These are phyloP conservation scores for Hericium coralloides DNA, from an alignment of 768 basidiomycete species.

Conservation along the genomic window DNA sequence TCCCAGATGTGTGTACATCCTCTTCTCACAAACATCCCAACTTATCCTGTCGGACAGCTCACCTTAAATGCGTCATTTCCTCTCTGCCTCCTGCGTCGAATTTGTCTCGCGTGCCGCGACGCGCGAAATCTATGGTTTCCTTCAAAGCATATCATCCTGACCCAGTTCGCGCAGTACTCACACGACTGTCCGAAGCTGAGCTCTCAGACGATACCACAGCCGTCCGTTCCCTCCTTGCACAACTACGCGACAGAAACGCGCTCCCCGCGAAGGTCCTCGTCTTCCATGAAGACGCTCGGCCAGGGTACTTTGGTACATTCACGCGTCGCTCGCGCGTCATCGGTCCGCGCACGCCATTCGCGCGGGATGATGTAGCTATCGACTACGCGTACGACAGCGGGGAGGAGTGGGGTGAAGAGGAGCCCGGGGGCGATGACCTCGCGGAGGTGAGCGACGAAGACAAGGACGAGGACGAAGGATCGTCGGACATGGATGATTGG, in stretches of 20 bases:
- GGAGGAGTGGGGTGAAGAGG: constrained; percentile 89
- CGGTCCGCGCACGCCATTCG: constrained; percentile 78
- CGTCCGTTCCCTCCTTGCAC: constrained; percentile 54
- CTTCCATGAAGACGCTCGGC: constrained; percentile 77
- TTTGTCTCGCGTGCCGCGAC: constrained; percentile 1
- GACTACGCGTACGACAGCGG: constrained; percentile 95
- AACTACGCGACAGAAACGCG: constrained; percentile 50
- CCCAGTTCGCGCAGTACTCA: constrained; percentile 44
- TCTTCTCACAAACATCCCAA: not conserved
- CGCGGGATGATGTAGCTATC: constrained; percentile 61
- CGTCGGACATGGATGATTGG: constrained; percentile 74
- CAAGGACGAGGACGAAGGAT: constrained; percentile 52
- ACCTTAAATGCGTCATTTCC: constrained; percentile 13
- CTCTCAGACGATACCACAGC: constrained; percentile 59
- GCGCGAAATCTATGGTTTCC: not conserved
- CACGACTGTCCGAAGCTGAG: constrained; percentile 68
- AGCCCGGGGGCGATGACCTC: constrained; percentile 69
- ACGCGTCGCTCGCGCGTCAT: constrained; percentile 72
- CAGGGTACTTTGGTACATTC: constrained; percentile 94
- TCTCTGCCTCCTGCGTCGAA: constrained; percentile 11
- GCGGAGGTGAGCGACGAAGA: constrained; percentile 52
- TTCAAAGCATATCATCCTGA: constrained; percentile 13
- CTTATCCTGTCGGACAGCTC: constrained; percentile 9
- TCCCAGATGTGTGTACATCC: constrained; percentile 29
- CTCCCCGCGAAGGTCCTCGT: constrained; percentile 78